Evolutionary conservation across 805 yeast genomes (phyloP).

Genomic region (Cyberlindnera lachancei): DNA sequence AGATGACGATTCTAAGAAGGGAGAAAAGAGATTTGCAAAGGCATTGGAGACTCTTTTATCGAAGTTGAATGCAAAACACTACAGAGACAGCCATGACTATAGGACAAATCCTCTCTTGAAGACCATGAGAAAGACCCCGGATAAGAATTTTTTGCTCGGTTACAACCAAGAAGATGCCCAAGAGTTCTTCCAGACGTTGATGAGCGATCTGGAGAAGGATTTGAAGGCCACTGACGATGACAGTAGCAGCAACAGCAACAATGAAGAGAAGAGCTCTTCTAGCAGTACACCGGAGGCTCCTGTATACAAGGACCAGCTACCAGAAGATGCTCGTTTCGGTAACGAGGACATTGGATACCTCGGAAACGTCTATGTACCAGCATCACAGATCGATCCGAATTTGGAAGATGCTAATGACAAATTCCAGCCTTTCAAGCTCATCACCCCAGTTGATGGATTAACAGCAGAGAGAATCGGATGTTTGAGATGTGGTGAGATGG

Average conservation of each 20-base stretch:
- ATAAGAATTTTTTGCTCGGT: slow-evolving; percentile 68
- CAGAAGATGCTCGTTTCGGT: slow-evolving; percentile 29
- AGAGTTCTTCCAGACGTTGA: slow-evolving; percentile 80
- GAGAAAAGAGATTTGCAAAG: slow-evolving; percentile 11
- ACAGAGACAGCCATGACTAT: slow-evolving; percentile 46
- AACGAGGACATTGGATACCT: slow-evolving; percentile 46
- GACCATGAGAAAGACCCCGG: slow-evolving; percentile 72
- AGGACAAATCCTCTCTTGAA: slow-evolving; percentile 54
- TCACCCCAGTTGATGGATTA: slow-evolving; percentile 91
- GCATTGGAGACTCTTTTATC: slow-evolving; percentile 43
- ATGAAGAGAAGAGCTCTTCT: neutral
- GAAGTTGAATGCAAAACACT: slow-evolving; percentile 49
- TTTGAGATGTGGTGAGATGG: slow-evolving; percentile 84
- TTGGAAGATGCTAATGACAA: slow-evolving; percentile 33
- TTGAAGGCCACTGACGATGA: slow-evolving; percentile 26
- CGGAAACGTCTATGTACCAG: slow-evolving; percentile 66
- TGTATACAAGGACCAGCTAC: slow-evolving; percentile 22
- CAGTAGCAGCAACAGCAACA: neutral
- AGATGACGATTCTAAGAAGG: slow-evolving; percentile 22
- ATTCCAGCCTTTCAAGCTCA: slow-evolving; percentile 45
- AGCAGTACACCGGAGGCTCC: slow-evolving; percentile 13
- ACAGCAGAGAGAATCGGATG: slow-evolving; percentile 89
- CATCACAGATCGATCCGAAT: slow-evolving; percentile 71
- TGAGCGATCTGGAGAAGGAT: slow-evolving; percentile 60
- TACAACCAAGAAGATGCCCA: slow-evolving; percentile 96